Base-by-base conservation (phyloP, 2,329 filamentous ascomycete species). In the Coniella vitis region DNA sequence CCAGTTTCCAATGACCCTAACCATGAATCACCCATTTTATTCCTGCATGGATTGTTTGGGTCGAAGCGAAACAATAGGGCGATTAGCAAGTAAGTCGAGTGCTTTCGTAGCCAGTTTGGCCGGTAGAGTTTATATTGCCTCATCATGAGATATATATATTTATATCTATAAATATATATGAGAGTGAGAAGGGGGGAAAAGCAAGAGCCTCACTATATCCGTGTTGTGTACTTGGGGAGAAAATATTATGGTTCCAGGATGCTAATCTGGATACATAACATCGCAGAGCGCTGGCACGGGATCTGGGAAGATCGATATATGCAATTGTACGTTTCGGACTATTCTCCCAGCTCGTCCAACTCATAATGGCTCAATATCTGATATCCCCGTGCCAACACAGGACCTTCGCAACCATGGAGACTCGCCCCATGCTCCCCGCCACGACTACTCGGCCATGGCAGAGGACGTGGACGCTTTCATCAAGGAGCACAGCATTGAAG, bases 371-470 rank as follows among this genome's bases (percentile, higher is more conserved):
- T n/a, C n/a, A n/a, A n/a, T n/a, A n/a, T n/a, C n/a, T n/a, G n/a
- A n/a, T n/a, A n/a, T n/a, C n/a, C n/a, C n/a, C n/a, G n/a, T n/a
- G n/a, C n/a, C n/a, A n/a, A n/a, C 3, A 25, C 45, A 90, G 86
- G 91, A 97, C 65, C 78, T 95, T 16, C 81, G 91, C 57, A 97
- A 97, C 63, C 91, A 97, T 70, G 91, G 91, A 60, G 85, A 94
- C 35, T 95, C 89, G 1, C 87, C 89, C 1, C 90, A 96, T 66
- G 66, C 81, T 45, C 69, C 73, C 1, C 73, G 72, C 1, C 93
- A 97, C 65, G 84, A 91, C 69, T 97, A 97, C 65, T 65, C 69
- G 1, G 76, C 81, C 38, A 90, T 97, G 78, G 88, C 91, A 4
- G 78, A 83, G 56, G 91, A 97, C 59, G 82, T 96, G 10, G 80